Base-by-base conservation (phyloP, 2,329 filamentous ascomycete genomes). In the Aureobasidium sp. region DNA sequence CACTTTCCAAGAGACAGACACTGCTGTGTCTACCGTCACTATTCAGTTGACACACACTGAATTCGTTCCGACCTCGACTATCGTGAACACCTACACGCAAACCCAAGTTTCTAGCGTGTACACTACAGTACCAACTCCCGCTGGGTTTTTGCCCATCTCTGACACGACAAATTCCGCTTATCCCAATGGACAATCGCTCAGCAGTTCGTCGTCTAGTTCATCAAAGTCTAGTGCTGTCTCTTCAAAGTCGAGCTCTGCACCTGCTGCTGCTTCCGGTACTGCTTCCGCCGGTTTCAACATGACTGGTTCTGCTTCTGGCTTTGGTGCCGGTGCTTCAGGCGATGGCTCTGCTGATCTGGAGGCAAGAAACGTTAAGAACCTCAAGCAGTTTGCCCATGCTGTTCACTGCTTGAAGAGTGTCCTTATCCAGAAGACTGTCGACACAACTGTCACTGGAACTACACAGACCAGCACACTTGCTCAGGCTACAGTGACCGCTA, bases 331-430 rank as follows among this genome's bases (percentile, higher is more conserved):
- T 27, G 51, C 20, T 15, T 57, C 53, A 23, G 41, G 8, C 12
- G 39, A 32, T 17, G 56, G 27, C 15, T 41, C 34, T 13, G 57
- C 44, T 12, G 12, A 50, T 5, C 2, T 50, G 5, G 46, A 60
- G 7, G 36, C 44, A 15, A 60, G 46, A 60, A 29, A 29, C 34
- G 13, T 29, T 5, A 60, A 42, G 57, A 23, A 34, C 13, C 23
- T 42, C 46, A 50, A 60, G 57, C 57, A 60, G 26, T 60, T 60
- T 34, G 57, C 46, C 5, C 44, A 51, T 29, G 34, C 34, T 10
- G 57, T 60, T 42, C 46, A 60, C 46, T 60, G 57, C 46, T 42
- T 60, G 46, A 60, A 60, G 57, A 60, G 57, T 42, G 46, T 60
- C 17, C 46, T 60, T 23, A 15, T 60, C 26, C 57, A 60, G 23